phyloP scores from a whole-genome alignment of 352 stramenopile genomes.

The Thalassiosira exigua region DNA sequence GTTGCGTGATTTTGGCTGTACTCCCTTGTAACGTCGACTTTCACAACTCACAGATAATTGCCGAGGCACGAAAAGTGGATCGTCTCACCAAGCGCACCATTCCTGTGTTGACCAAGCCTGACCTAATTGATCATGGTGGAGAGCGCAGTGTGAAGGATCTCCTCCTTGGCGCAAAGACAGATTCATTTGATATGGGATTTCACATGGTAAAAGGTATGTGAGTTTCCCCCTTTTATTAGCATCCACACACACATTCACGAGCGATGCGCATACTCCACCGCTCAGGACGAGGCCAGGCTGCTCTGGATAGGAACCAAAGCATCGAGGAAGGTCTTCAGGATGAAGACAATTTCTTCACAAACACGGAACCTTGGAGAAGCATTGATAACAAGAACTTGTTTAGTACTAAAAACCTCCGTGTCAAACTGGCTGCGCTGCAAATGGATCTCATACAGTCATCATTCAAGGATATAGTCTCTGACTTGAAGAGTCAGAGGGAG shows the following conservation, averaged over 20 bases:
- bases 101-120: constrained; percentile 89
- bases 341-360: constrained; percentile 82
- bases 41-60: constrained; percentile 90
- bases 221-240: too few species aligned
- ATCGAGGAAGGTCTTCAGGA: constrained; percentile 77
- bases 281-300: constrained; percentile 86
- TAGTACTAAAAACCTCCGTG: constrained; percentile 62
- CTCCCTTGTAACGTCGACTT: constrained; percentile 89
- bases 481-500: constrained; percentile 40
- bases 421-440: constrained; percentile 60
- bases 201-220: constrained; percentile 90
- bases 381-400: constrained; percentile 56
- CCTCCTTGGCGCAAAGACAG: constrained; percentile 86
- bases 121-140: constrained; percentile 88
- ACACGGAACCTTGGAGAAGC: constrained; percentile 61
- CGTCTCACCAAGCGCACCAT: constrained; percentile 86
- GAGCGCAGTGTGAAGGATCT: constrained; percentile 85
- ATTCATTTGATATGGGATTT: constrained; percentile 83
- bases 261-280: too few species aligned
- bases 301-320: constrained; percentile 76
- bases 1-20: constrained; percentile 88
- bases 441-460: constrained; percentile 59
- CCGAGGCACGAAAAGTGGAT: constrained; percentile 85
- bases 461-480: constrained; percentile 55
- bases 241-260: too few species aligned